Conservation (phyloP, 139 green algal genomes). For the Picochlorum costavermella region DNA sequence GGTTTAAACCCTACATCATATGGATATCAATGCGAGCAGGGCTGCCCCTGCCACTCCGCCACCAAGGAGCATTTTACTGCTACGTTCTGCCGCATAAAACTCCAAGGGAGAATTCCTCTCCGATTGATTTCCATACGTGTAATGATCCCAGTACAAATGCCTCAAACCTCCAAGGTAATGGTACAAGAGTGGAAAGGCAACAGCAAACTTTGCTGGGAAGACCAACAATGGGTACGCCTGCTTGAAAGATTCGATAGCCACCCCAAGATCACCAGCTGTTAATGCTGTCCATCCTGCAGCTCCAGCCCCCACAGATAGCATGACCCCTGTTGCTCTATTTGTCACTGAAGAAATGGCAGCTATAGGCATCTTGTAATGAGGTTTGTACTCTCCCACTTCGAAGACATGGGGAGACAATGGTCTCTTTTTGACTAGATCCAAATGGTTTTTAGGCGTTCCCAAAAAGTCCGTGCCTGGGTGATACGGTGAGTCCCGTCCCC, state of each 20-base stretch:
- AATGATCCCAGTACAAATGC: constrained; percentile 77
- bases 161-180: constrained; percentile 78
- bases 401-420: constrained; percentile 88
- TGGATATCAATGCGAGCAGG: background rate
- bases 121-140: constrained; percentile 63
- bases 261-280: constrained; percentile 52
- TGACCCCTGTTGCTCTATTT: constrained; percentile 77
- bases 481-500: constrained; percentile 70
- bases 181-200: constrained; percentile 82
- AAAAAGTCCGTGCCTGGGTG: constrained; percentile 84
- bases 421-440: constrained; percentile 71
- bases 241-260: constrained; percentile 46
- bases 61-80: constrained; percentile 45
- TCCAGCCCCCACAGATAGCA: constrained; percentile 39
- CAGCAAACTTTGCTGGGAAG: constrained; percentile 55
- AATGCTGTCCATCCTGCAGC: constrained; percentile 57
- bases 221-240: constrained; percentile 47
- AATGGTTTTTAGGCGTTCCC: constrained; percentile 80
- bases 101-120: constrained; percentile 67
- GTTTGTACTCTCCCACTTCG: constrained; percentile 52
- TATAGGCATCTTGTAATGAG: constrained; percentile 89
- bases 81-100: constrained; percentile 43
- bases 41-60: constrained; percentile 26
- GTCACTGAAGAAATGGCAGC: constrained; percentile 77
- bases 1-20: too few species aligned